phyloP scores from a whole-genome alignment of 164 flowering plant genomes.

The Nymphaea colorata region DNA sequence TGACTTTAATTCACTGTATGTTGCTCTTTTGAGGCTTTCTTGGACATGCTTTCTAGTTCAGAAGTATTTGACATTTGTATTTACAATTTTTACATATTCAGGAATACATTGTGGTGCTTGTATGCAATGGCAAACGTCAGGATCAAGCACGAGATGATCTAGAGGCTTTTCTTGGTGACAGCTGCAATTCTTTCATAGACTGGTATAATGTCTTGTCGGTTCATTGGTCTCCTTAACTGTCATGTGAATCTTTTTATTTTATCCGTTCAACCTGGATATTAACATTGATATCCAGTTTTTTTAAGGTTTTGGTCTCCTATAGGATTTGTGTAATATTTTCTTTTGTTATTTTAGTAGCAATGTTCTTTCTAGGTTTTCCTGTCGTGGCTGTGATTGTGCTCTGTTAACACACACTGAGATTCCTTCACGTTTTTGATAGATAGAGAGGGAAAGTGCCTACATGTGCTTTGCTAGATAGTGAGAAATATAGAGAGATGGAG shows the following conservation, averaged over 20 bases:
- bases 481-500: too few species aligned
- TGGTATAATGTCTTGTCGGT: constrained; percentile 17
- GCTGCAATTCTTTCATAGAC: constrained; percentile 26
- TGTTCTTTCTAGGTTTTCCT: too few species aligned
- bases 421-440: too few species aligned
- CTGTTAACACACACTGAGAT: too few species aligned
- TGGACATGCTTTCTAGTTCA: neutral
- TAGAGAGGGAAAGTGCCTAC: too few species aligned
- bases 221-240: neutral
- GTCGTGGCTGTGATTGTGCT: too few species aligned
- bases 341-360: neutral
- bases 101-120: constrained; percentile 39
- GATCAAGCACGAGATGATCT: constrained; percentile 30
- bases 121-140: constrained; percentile 35
- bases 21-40: neutral
- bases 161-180: constrained; percentile 39
- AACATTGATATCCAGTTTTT: neutral
- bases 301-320: neutral
- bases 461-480: too few species aligned
- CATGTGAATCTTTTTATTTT: neutral
- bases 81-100: constrained; percentile 2
- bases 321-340: neutral
- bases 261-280: neutral
- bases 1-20: neutral
- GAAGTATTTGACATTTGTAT: neutral